phyloP scores from a whole-genome alignment of 306 rosid genomes.

The Trifolium repens region DNA sequence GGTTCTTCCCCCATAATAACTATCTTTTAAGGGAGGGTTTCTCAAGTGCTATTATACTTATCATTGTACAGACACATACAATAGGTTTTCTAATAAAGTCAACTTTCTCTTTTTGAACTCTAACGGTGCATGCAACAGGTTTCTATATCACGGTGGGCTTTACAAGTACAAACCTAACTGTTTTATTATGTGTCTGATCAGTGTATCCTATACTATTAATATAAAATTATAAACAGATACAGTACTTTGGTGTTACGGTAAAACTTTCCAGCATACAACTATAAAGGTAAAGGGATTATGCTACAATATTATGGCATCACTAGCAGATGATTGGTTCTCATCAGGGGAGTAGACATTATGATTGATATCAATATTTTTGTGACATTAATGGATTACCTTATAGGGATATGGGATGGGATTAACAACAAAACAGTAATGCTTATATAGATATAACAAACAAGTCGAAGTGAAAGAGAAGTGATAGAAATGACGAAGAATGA shows the following conservation, averaged over 20 bases:
- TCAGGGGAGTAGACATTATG: conserved; percentile 55
- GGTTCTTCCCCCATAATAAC: background rate
- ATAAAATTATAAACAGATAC: conserved; percentile 4
- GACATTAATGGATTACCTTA: conserved; percentile 7
- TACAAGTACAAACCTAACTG: conserved; percentile 5
- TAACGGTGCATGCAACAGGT: background rate
- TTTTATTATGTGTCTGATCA: background rate
- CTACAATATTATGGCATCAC: conserved; percentile 57
- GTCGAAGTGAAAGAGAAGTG: conserved; percentile 9
- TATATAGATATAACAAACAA: conserved; percentile 17
- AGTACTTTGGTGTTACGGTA: conserved; percentile 5
- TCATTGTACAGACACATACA: conserved; percentile 12
- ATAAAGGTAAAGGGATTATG: conserved; percentile 10
- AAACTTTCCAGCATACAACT: background rate
- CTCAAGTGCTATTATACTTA: conserved; percentile 2
- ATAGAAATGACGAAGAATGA: conserved; percentile 21
- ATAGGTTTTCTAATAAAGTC: conserved; percentile 25
- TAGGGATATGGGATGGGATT: conserved; percentile 2
- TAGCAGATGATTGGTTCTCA: conserved; percentile 65
- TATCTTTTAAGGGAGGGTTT: background rate
- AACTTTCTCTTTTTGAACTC: conserved; percentile 16
- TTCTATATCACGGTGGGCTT: conserved; percentile 15
- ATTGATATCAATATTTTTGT: conserved; percentile 21
- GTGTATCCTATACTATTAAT: background rate
- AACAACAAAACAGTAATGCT: conserved; percentile 14